phyloP scores from a whole-genome alignment of 495 filamentous ascomycete genomes.

The Penicillium antarcticum region DNA sequence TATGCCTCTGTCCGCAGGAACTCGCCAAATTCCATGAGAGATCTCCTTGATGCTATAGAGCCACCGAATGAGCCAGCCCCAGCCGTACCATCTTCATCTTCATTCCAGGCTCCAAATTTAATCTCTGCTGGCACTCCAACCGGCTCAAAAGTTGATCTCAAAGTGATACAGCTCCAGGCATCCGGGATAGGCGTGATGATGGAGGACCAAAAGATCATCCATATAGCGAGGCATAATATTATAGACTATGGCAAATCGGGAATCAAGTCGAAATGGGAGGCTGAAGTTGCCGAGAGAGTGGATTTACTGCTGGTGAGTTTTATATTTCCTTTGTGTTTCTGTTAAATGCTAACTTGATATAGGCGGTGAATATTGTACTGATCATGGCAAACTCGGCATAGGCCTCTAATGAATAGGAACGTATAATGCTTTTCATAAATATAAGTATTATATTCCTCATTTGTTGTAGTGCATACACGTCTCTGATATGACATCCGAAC shows the following conservation, averaged over 20 bases:
- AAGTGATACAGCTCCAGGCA: constrained; percentile 12
- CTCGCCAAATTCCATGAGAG: constrained; percentile 13
- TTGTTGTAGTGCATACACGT: too few relatives aligned
- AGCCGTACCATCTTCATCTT: constrained; percentile 8
- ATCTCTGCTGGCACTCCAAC: neutral
- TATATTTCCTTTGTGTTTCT: neutral
- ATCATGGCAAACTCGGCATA: constrained; percentile 20
- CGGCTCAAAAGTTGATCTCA: constrained; percentile 12
- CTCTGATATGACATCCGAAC: too few relatives aligned
- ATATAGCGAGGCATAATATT: constrained; percentile 14
- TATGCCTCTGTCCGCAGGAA: constrained; percentile 15
- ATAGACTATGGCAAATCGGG: constrained; percentile 5
- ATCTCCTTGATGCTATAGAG: constrained; percentile 24
- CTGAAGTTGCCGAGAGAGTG: constrained; percentile 23
- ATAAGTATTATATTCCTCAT: too few relatives aligned
- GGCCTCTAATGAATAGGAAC: constrained; percentile 1
- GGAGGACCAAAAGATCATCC: constrained; percentile 19
- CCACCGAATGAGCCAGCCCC: constrained; percentile 21
- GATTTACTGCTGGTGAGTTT: constrained; percentile 27
- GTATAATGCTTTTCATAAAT: neutral
- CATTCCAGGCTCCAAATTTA: neutral
- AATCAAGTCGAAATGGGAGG: constrained; percentile 16
- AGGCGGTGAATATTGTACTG: constrained; percentile 23
- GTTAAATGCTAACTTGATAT: neutral
- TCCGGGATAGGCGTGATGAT: constrained; percentile 18